Base-by-base conservation (phyloP, 257 asterid species). In the Przewalskia tangutica region DNA sequence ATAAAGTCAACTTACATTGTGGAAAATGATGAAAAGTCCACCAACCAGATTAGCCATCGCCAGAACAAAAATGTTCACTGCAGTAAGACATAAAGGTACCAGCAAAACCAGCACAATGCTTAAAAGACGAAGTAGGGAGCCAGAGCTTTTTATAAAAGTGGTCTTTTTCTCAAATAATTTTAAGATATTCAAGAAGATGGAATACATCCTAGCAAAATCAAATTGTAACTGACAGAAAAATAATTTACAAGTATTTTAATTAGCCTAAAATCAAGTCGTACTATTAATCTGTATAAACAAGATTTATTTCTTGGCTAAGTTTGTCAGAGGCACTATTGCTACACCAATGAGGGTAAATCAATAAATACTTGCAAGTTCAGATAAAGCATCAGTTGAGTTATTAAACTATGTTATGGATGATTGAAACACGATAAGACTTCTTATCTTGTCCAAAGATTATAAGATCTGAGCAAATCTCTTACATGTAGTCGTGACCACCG, bases 11-110 rank as follows among this genome's bases (percentile, higher is more conserved):
- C 97, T 94, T 89, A 94, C 99, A 85, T 92, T 92, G 82, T 95
- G 95, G 81, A 81, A 81, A 63, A 94, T 79, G 84, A 95, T 63
- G 79, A 92, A 85, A 23, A 95, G 85, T 42, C 99, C 99, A 27
- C 99, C 98, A 68, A 94, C 79, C 85, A 95, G 87, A 90, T 89
- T 94, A 79, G 98, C 99, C 86, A 90, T 73, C 84, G 92, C 95
- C 53, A 94, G 85, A 76, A 95, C 97, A 51, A 94, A 79, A 77
- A 90, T 85, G 27, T 90, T 89, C 92, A 91, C 98, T 95, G 95
- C 81, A 81, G 81, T 18, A 54, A 71, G 56, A 87, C 14, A 55
- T 42, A 53, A 85, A 17, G 32, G 6, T 79, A 17, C 40, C 80
- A 64, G 64, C 53, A 64, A 51, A 53, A 73, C 44, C 13, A 80